phyloP scores from a whole-genome alignment of 2,329 filamentous ascomycete genomes.

The Penicillium hesseltinei region DNA sequence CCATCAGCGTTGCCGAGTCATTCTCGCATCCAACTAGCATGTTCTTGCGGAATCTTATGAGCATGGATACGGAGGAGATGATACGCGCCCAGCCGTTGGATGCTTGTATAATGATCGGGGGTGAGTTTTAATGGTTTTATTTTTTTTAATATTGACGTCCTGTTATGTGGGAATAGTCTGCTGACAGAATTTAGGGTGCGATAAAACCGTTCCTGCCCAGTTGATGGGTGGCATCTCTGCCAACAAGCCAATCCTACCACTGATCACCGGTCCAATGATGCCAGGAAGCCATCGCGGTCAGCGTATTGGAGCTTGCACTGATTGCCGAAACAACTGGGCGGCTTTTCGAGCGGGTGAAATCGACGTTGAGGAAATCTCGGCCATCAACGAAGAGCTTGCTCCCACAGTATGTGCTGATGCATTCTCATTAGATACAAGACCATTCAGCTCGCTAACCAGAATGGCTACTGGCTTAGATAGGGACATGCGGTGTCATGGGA shows the following conservation, averaged over 20 bases:
- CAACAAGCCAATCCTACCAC: slow-evolving; percentile 67
- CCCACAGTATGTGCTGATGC: slow-evolving; percentile 56
- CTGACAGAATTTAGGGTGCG: slow-evolving; percentile 55
- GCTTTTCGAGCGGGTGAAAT: slow-evolving; percentile 63
- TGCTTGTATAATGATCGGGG: slow-evolving; percentile 65
- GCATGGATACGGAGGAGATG: slow-evolving; percentile 80
- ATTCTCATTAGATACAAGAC: background rate
- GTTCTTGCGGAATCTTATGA: slow-evolving; percentile 73
- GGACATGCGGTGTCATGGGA: slow-evolving; percentile 59
- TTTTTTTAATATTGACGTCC: background rate
- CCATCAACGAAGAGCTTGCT: slow-evolving; percentile 69
- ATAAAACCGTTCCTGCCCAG: slow-evolving; percentile 72
- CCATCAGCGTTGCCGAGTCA: slow-evolving; percentile 68
- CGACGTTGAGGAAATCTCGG: slow-evolving; percentile 69
- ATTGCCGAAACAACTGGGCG: slow-evolving; percentile 73
- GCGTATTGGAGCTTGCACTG: slow-evolving; percentile 70
- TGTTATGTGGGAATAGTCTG: background rate
- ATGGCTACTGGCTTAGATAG: slow-evolving; percentile 30
- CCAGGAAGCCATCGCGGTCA: slow-evolving; percentile 64
- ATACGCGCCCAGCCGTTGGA: slow-evolving; percentile 69
- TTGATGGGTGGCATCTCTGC: slow-evolving; percentile 74
- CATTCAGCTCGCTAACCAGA: slow-evolving; percentile 5
- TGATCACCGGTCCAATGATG: slow-evolving; percentile 74
- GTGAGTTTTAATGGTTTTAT: slow-evolving; percentile 36
- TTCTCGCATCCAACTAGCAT: slow-evolving; percentile 72